These are phyloP conservation scores for Anastatica hierochuntica DNA, from an alignment of 345 rosid species.

Conservation along the genomic window DNA sequence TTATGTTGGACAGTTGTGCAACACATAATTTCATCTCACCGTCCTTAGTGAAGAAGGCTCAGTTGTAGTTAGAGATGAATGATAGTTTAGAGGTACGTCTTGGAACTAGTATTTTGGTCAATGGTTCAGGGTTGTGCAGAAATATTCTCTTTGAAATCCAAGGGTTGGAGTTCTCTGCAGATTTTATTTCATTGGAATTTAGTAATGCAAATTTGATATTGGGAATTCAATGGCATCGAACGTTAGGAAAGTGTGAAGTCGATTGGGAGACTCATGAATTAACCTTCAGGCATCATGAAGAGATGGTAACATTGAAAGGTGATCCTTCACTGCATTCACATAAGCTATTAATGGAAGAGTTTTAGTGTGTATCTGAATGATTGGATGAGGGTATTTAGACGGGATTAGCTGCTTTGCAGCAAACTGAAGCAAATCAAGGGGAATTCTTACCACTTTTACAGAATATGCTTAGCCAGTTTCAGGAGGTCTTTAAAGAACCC, in stretches of 20 bases:
- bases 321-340: no score
- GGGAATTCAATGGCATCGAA: neutral
- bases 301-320: no score
- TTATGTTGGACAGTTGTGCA: neutral
- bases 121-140: neutral
- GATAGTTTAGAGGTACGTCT: neutral
- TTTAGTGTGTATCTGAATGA: no score
- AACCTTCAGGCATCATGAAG: neutral
- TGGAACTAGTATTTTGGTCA: neutral
- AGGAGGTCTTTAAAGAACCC: no score
- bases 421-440: no score
- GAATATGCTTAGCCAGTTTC: no score
- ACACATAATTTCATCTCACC: neutral
- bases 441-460: no score
- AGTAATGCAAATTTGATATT: neutral
- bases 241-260: neutral
- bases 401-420: no score
- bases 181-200: no score
- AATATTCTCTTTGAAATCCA: neutral
- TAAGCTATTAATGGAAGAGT: no score
- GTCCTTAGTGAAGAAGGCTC: neutral
- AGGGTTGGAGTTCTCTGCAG: neutral
- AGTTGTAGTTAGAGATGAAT: neutral
- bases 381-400: no score
- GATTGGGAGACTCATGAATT: neutral